A percentile compares a stretch with the other conserved stretches of the same genome.
These are phyloP conservation scores for Apiospora kogelbergensis DNA, from an alignment of 2,329 filamentous ascomycete genomes.

Conservation along the genomic window DNA sequence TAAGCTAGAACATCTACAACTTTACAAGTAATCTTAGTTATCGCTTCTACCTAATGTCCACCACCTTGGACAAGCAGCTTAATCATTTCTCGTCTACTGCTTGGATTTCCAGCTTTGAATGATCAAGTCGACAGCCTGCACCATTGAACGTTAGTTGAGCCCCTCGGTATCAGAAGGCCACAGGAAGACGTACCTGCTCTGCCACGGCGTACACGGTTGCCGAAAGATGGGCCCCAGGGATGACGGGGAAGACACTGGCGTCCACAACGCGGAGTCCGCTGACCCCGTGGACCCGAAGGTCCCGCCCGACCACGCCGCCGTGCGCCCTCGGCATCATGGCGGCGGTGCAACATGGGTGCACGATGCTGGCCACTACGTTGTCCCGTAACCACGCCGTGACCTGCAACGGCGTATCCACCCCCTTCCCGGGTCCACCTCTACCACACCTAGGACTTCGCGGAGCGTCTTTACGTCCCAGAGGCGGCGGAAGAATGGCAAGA, in stretches of 20 bases:
- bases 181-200: background rate
- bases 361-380: background rate
- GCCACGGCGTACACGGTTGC: background rate
- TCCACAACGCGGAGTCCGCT: background rate
- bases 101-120: background rate
- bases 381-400: background rate
- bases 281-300: background rate
- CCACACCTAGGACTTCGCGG: background rate
- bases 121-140: background rate
- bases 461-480: slow-evolving; percentile 13
- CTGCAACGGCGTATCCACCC: background rate
- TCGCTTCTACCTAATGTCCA: too few relatives aligned
- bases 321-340: background rate
- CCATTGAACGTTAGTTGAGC: background rate
- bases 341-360: slow-evolving; percentile 6
- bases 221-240: background rate
- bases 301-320: background rate
- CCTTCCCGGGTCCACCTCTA: background rate
- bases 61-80: too few relatives aligned
- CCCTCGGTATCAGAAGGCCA: background rate
- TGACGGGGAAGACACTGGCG: background rate
- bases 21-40: too few relatives aligned
- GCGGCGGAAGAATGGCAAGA: slow-evolving; percentile 30
- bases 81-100: too few relatives aligned
- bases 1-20: too few relatives aligned